Base-by-base conservation (phyloP, 257 asterid species). In the Gentiana dahurica region DNA sequence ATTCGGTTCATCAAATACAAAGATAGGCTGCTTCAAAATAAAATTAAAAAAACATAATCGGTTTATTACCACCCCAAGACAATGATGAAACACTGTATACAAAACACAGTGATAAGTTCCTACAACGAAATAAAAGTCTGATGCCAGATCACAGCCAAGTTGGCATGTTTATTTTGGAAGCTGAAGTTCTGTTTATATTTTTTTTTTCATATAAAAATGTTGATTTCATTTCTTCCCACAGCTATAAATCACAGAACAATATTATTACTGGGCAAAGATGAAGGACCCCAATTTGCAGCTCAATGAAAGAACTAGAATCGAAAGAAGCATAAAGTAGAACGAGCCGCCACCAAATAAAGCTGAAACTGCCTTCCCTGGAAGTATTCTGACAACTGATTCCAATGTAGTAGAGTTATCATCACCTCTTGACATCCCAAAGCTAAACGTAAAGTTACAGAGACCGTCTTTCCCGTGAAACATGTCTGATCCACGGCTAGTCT, bases 241-340 rank as follows among this genome's bases (percentile, higher is more conserved):
- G 24, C 24, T 24, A 24, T 4, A 10, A 39, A 47, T 34, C 1
- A n/a, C 6, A 8, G 0, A 24, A 24, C 24, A 24, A 24, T 38
- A 49, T 56, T 58, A 34, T 66, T 62, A 87, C 44, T 63, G 68
- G 50, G 89, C 85, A 56, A 71, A 73, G 41, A 87, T 52, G 39
- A 55, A 73, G 71, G 69, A 70, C 63, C 91, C 87, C 2, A 82
- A 32, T 61, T 87, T 87, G 70, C 76, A 73, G 85, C 85, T 75
- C 63, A 80, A 37, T 57, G 94, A 76, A 57, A 87, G 83, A 53
- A 91, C 13, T 4, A 83, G 61, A 58, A 83, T 73, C 79, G 79
- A 90, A 12, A 79, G 63, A 50, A 78, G 73, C 48, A 87, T 56
- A 36, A 77, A 66, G 73, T 57, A 81, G 68, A 87, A 66, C 91